phyloP scores from a whole-genome alignment of 148 eudicot genomes.

The Linanthus parryae region DNA sequence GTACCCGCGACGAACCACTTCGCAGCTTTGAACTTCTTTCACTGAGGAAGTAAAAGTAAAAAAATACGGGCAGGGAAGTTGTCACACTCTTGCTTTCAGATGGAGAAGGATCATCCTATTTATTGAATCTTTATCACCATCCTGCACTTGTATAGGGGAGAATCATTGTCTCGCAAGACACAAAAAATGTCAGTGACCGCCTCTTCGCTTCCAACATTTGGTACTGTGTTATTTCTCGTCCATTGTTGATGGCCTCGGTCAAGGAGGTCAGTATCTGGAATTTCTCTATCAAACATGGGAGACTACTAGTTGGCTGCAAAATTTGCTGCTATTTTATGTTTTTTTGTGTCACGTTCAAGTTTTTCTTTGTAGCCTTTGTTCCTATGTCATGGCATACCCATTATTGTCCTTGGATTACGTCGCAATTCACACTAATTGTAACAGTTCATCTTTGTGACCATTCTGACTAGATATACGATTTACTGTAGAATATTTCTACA shows the following conservation, averaged over 20 bases:
- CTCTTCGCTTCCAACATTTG: background rate
- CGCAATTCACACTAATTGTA: too few species aligned
- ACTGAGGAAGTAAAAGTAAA: slow-evolving; percentile 46
- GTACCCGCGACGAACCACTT: slow-evolving; percentile 63
- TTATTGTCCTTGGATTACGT: too few species aligned
- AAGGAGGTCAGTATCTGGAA: too few species aligned
- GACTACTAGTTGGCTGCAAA: too few species aligned
- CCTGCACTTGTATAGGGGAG: slow-evolving; percentile 10
- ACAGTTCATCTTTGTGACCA: too few species aligned
- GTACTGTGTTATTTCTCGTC: background rate
- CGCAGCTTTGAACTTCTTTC: slow-evolving; percentile 90
- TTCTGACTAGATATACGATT: too few species aligned
- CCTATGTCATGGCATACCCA: too few species aligned
- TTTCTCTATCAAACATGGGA: too few species aligned
- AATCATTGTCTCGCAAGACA: slow-evolving; percentile 2
- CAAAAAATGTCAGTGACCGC: background rate
- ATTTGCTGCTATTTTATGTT: background rate
- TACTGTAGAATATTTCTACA: too few species aligned
- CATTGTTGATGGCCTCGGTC: background rate
- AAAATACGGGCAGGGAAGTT: background rate
- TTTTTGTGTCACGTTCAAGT: too few species aligned
- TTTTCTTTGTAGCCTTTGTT: too few species aligned
- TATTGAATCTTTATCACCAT: background rate
- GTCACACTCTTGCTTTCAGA: background rate
- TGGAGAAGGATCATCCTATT: slow-evolving; percentile 1